phyloP scores from a whole-genome alignment of 495 filamentous ascomycete genomes.

The Astrocystis sublimbata region DNA sequence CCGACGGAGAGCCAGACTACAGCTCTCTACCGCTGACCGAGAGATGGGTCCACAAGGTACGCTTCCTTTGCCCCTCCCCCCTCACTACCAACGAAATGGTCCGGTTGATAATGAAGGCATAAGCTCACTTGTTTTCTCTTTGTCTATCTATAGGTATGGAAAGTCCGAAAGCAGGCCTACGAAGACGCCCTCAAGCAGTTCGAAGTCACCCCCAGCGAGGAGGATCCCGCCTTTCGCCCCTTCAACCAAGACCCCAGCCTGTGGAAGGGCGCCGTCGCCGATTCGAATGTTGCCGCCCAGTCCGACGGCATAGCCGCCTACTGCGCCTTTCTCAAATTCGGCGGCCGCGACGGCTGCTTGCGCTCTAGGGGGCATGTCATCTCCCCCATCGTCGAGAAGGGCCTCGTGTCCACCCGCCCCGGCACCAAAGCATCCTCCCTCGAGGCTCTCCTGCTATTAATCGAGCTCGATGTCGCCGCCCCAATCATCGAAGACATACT shows the following conservation, averaged over 20 bases:
- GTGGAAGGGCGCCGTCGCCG: conserved; percentile 90
- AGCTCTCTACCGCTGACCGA: conserved; percentile 78
- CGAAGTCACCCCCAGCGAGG: conserved; percentile 81
- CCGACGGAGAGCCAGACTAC: conserved; percentile 78
- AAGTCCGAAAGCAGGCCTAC: conserved; percentile 93
- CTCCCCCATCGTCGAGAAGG: conserved; percentile 84
- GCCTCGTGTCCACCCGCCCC: conserved; percentile 80
- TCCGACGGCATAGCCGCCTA: conserved; percentile 85
- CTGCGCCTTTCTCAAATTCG: conserved; percentile 87
- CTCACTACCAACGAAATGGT: not conserved
- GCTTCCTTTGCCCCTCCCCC: conserved; percentile 16
- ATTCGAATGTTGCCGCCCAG: conserved; percentile 97
- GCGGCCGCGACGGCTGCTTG: conserved; percentile 73
- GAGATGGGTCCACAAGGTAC: conserved; percentile 84
- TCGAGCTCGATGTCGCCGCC: conserved; percentile 84
- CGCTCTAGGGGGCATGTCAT: conserved; percentile 77
- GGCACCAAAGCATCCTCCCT: conserved; percentile 83
- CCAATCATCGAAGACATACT: conserved; percentile 90
- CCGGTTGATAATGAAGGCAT: too few relatives aligned
- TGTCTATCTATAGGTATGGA: conserved; percentile 97
- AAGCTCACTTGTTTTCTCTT: not conserved
- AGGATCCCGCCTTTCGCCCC: conserved; percentile 78
- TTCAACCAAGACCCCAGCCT: conserved; percentile 82
- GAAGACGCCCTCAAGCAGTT: conserved; percentile 89
- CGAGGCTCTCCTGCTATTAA: conserved; percentile 83